Conservation (phyloP, 257 asterid species). For the Hygrophila difformis region DNA sequence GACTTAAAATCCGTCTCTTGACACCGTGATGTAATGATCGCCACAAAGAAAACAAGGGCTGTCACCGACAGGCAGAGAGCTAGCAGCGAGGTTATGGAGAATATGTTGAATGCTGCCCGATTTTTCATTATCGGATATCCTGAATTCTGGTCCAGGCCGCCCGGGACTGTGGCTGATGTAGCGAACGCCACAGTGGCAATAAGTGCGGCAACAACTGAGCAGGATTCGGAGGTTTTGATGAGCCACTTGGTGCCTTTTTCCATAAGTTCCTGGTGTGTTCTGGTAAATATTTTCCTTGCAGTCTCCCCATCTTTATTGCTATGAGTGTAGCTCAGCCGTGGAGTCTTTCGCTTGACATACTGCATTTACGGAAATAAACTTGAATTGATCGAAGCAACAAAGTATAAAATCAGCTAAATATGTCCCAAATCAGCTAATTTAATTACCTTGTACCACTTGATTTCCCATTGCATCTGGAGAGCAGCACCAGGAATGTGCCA, state of each 20-base stretch:
- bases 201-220: conserved; percentile 56
- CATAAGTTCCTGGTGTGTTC: conserved; percentile 23
- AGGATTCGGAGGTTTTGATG: conserved; percentile 53
- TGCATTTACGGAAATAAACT: conserved; percentile 17
- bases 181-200: conserved; percentile 60
- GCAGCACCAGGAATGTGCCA: conserved; percentile 65
- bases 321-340: conserved; percentile 18
- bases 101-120: conserved; percentile 24
- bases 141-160: conserved; percentile 25
- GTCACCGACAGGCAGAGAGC: conserved; percentile 58
- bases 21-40: conserved; percentile 51
- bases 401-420: too few species aligned
- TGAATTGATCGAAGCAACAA: too few species aligned
- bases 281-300: conserved; percentile 27
- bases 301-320: conserved; percentile 32
- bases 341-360: conserved; percentile 32
- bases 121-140: conserved; percentile 34
- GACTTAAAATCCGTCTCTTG: conserved; percentile 34
- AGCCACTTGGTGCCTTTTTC: conserved; percentile 44
- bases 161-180: conserved; percentile 49
- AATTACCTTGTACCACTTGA: conserved; percentile 49
- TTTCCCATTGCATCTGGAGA: conserved; percentile 48
- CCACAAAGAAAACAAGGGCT: conserved; percentile 47
- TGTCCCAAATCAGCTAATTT: too few species aligned
- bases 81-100: conserved; percentile 35